These are phyloP conservation scores for Psilocybe cyanescens DNA, from an alignment of 768 basidiomycete genomes.

Conservation along the genomic window DNA sequence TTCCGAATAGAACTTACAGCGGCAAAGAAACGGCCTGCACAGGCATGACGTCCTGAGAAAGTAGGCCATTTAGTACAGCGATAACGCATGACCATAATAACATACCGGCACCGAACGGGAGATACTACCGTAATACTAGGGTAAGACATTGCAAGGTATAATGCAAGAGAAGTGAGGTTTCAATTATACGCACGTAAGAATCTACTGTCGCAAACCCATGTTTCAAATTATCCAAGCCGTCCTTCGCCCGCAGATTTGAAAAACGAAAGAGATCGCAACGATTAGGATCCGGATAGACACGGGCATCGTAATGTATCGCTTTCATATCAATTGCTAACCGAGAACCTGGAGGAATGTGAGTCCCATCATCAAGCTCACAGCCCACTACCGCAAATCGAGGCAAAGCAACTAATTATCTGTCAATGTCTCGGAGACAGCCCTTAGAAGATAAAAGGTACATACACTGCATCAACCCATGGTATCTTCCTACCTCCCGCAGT, in stretches of 20 bases:
- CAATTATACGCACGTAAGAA: constrained; percentile 31
- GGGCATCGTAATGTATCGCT: constrained; percentile 36
- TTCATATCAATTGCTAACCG: constrained; percentile 38
- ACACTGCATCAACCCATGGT: constrained; percentile 39
- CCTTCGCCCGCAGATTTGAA: constrained; percentile 33
- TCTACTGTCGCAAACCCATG: constrained; percentile 39
- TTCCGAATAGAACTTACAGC: constrained; percentile 27
- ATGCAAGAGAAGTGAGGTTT: neutral
- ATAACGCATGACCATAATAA: neutral
- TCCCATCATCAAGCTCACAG: constrained; percentile 35
- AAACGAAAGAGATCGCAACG: constrained; percentile 40
- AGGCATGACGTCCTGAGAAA: constrained; percentile 38
- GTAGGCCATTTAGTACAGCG: neutral
- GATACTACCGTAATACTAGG: constrained; percentile 28
- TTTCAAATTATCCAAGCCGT: constrained; percentile 30
- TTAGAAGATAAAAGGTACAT: constrained; percentile 1
- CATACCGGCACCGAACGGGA: constrained; percentile 43
- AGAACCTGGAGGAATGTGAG: constrained; percentile 33
- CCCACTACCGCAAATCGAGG: constrained; percentile 30
- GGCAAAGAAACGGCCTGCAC: constrained; percentile 41
- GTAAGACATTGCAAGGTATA: constrained; percentile 6
- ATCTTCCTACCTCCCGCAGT: constrained; percentile 37
- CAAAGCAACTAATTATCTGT: constrained; percentile 30
- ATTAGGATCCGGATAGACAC: constrained; percentile 37
- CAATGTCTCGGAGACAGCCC: neutral